Percentiles rank a stretch among this genome's conserved stretches.
Evolutionary conservation across 2,329 filamentous ascomycete species (phyloP).

Genomic region (Trichoderma sp.): DNA sequence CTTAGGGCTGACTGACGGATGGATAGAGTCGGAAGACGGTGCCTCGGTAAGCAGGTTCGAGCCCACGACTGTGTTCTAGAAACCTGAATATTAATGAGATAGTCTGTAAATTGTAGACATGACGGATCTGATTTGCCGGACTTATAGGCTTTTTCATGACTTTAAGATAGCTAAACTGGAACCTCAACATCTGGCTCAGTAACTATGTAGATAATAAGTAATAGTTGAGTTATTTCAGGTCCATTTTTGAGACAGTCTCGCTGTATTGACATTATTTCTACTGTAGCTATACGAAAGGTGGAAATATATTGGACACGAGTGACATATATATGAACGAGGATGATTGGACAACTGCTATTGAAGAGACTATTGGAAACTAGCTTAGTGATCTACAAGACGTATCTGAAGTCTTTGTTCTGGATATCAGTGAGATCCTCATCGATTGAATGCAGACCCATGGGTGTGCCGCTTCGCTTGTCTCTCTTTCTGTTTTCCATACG

Average conservation of each 20-base stretch:
- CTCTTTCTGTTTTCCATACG: neutral
- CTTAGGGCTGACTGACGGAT: neutral
- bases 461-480: neutral
- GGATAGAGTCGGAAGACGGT: neutral
- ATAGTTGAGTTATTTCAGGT: neutral
- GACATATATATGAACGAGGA: neutral
- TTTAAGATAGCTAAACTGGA: neutral
- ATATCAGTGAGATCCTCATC: slow-evolving; percentile 1
- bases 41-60: neutral
- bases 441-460: neutral
- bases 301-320: neutral
- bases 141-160: neutral
- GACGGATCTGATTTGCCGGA: neutral
- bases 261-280: neutral
- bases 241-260: rapidly evolving
- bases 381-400: neutral
- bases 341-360: neutral
- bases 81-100: neutral
- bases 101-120: neutral
- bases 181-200: neutral
- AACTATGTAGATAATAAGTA: no score
- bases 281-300: rapidly evolving
- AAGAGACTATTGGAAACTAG: neutral
- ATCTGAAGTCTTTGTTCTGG: neutral
- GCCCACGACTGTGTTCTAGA: neutral